A percentile compares a stretch with the other conserved stretches of the same genome.
phyloP scores from a whole-genome alignment of 176 grass and related monocot species.

The Bothriochloa decipiens region DNA sequence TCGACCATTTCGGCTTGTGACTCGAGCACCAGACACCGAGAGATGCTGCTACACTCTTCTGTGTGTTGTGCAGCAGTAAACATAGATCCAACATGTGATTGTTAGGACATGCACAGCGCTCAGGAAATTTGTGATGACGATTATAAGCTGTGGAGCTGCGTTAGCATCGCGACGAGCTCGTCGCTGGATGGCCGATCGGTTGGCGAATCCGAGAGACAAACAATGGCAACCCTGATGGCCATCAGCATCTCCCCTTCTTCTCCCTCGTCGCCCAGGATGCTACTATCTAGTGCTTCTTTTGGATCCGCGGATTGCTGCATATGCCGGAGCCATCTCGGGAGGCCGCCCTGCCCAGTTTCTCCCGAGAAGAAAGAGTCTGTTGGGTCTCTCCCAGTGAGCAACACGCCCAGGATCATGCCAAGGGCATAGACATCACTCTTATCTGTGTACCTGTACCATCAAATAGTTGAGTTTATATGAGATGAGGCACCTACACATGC shows the following conservation, averaged over 20 bases:
- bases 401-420: slow-evolving; percentile 73
- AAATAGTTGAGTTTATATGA: slow-evolving; percentile 7
- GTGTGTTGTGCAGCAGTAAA: background rate
- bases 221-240: slow-evolving; percentile 85
- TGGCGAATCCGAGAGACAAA: slow-evolving; percentile 84
- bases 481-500: background rate
- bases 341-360: slow-evolving; percentile 58
- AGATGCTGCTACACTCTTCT: background rate
- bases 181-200: slow-evolving; percentile 88
- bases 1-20: slow-evolving; percentile 23
- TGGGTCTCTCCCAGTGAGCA: slow-evolving; percentile 84
- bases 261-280: slow-evolving; percentile 62
- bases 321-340: slow-evolving; percentile 73
- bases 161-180: slow-evolving; percentile 88
- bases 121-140: background rate
- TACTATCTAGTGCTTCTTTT: slow-evolving; percentile 73
- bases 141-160: slow-evolving; percentile 78
- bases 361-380: slow-evolving; percentile 67
- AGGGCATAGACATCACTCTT: slow-evolving; percentile 96
- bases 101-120: background rate
- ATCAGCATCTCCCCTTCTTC: slow-evolving; percentile 96
- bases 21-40: slow-evolving; percentile 1
- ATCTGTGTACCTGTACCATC: slow-evolving; percentile 78
- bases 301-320: slow-evolving; percentile 78
- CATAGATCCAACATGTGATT: background rate